phyloP scores from a whole-genome alignment of 2,329 filamentous ascomycete species.

The Botrytis fragariae region DNA sequence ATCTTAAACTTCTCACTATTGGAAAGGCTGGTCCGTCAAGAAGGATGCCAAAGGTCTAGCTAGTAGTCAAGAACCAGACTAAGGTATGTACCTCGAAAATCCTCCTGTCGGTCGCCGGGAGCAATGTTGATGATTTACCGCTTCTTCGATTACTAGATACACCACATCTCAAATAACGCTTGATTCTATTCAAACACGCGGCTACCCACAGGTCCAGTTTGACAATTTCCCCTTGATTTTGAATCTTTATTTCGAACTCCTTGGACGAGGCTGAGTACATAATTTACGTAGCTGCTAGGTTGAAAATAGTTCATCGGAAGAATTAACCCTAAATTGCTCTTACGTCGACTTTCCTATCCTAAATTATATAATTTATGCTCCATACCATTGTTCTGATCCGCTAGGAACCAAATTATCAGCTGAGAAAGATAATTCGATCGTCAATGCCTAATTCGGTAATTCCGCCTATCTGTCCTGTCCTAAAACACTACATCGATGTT shows the following conservation, averaged over 20 bases:
- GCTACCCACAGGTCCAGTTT: conserved; percentile 2
- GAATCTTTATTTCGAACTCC: conserved; percentile 2
- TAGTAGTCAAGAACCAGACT: not conserved
- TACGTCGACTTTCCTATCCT: not conserved
- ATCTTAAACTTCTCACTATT: not conserved
- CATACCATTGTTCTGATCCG: not conserved
- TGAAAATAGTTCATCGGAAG: not conserved
- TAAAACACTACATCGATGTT: conserved; percentile 1
- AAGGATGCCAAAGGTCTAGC: not conserved
- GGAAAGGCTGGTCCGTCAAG: not conserved
- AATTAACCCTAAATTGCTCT: not conserved
- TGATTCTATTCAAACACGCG: not conserved
- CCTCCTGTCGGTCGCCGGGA: not conserved
- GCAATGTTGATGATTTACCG: not conserved
- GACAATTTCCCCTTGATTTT: conserved; percentile 1
- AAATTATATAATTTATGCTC: not conserved
- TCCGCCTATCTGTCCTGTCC: not conserved
- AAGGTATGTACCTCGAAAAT: not conserved
- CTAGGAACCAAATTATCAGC: not conserved
- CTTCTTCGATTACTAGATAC: not conserved
- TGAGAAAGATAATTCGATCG: not conserved
- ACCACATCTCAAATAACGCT: conserved; percentile 7
- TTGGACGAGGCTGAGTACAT: not conserved
- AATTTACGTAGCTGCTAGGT: not conserved
- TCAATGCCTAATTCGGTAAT: not conserved